Conservation (phyloP, 257 asterid genomes). For the Lycium barbarum region DNA sequence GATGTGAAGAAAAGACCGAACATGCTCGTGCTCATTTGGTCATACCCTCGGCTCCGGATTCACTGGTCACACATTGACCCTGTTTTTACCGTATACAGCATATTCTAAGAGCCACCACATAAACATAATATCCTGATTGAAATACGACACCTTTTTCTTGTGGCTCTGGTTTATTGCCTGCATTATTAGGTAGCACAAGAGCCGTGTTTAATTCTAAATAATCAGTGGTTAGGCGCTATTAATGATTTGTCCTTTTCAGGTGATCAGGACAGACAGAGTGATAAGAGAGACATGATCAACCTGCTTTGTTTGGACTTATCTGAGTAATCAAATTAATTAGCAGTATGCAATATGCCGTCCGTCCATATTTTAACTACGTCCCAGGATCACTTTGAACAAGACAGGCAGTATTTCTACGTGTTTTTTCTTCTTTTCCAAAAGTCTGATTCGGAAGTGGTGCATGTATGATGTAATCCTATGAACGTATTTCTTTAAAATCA, state of each 20-base stretch:
- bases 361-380: neutral
- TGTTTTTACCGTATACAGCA: too few relatives aligned
- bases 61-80: too few relatives aligned
- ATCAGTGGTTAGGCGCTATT: neutral
- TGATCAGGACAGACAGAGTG: neutral
- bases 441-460: neutral
- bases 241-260: too few relatives aligned
- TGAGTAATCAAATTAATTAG: neutral
- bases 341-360: neutral
- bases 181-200: neutral
- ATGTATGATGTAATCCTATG: too few relatives aligned
- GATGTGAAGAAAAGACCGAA: too few relatives aligned
- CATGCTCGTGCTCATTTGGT: too few relatives aligned
- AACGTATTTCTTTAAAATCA: neutral
- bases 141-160: neutral
- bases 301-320: neutral
- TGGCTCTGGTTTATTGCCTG: neutral
- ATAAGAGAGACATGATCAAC: slow-evolving; percentile 25
- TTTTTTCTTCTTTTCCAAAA: neutral
- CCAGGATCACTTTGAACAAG: neutral
- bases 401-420: neutral
- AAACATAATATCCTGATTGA: neutral
- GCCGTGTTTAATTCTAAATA: neutral
- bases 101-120: neutral
- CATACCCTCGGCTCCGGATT: too few relatives aligned